Base-by-base conservation (phyloP, 1,284 basidiomycete species). In the Cerrena zonata region DNA sequence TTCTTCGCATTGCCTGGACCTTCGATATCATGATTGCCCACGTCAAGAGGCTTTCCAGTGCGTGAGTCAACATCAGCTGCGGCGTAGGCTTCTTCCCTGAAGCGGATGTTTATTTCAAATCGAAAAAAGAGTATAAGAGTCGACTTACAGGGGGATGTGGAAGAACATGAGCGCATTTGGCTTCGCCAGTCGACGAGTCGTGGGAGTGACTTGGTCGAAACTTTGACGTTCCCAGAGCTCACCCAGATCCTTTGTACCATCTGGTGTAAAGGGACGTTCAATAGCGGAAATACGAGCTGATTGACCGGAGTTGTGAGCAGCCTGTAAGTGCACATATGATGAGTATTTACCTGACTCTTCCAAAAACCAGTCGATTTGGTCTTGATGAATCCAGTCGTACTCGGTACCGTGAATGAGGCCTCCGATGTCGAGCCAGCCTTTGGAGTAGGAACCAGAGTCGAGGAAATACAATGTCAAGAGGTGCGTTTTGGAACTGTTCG, bases 81-180 rank as follows among this genome's bases (percentile, higher is more conserved):
- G 1, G 62, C 59, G 58, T 81, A 86, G 4, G 84, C 73, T 64
- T 89, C 86, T 57, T 78, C 76, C 39, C 58, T 65, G 49, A 13
- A 36, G 48, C n/a, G 53, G 23, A 50, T 54, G 34, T 36, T 18
- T 25, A 11, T 18, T 27, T 24, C 26, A 3, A 10, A 45, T 15
- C 30, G 25, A 18, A n/a, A n/a, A n/a, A n/a, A n/a, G n/a, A n/a
- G n/a, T n/a, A 26, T 37, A 38, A 55, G 65, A 57, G 43, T 80
- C 89, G 18, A 80, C 89, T n/a, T 67, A 91, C 75, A 95, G 62
- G 40, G 93, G 93, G 48, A 96, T 95, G 61, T 96, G 93, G 82
- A 94, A 95, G 72, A 94, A 95, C 86, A 92, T 89, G 58, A 94
- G 68, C 0, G 91, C 93, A 61, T 94, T 94, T 1, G 92, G 92